phyloP scores from a whole-genome alignment of 2,329 filamentous ascomycete species.

The Pestalotiopsis sp. region DNA sequence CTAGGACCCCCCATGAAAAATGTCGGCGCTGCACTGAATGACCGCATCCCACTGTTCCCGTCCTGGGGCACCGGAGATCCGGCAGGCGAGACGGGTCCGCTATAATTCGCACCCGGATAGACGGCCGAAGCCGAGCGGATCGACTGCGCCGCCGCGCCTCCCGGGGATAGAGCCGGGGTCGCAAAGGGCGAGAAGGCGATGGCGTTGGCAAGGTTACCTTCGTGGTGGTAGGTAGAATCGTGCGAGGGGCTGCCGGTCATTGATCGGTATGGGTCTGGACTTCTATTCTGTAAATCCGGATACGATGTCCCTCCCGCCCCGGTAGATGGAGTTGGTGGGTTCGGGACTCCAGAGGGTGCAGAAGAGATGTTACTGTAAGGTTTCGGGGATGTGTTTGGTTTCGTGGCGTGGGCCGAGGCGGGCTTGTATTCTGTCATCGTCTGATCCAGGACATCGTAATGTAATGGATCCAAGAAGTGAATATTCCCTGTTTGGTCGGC shows the following conservation, averaged over 20 bases:
- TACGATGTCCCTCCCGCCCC: background rate
- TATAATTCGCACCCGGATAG: too few species aligned
- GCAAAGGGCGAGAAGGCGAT: background rate
- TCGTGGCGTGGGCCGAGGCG: background rate
- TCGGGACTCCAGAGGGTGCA: background rate
- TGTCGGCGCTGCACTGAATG: too few species aligned
- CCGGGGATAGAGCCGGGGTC: background rate
- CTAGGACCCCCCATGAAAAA: too few species aligned
- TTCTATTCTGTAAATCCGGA: too few species aligned
- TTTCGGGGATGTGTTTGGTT: background rate
- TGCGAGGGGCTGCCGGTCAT: background rate
- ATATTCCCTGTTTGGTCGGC: conserved; percentile 15
- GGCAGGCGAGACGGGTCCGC: too few species aligned
- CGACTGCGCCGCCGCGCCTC: background rate
- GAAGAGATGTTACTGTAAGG: background rate
- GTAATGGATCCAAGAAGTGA: background rate
- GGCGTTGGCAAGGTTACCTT: background rate
- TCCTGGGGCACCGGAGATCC: background rate
- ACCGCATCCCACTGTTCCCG: too few species aligned
- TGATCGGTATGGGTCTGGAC: background rate
- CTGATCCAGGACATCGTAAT: conserved; percentile 3
- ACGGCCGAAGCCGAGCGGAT: background rate
- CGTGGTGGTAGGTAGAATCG: background rate
- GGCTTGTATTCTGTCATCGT: background rate
- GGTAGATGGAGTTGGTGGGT: background rate